Conservation (phyloP, 2,329 filamentous ascomycete genomes). For the Blastomyces parvus region DNA sequence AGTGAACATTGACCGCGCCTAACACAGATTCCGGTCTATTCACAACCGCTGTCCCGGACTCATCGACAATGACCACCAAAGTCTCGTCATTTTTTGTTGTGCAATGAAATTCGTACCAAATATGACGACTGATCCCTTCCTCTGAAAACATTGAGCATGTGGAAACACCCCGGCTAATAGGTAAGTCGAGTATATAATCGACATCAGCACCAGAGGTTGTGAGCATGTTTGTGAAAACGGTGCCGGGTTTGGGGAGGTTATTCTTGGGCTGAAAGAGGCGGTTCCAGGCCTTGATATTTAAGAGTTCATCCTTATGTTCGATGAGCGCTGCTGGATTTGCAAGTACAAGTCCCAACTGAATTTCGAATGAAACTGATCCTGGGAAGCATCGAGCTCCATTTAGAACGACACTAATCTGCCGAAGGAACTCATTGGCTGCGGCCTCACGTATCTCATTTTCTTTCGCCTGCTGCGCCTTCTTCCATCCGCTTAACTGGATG, state of each 20-base stretch:
- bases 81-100: conserved; percentile 22
- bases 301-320: conserved; percentile 17
- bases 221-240: conserved; percentile 29
- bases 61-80: conserved; percentile 28
- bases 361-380: conserved; percentile 28
- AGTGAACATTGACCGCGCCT: conserved; percentile 32
- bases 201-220: conserved; percentile 35
- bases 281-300: conserved; percentile 23
- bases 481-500: conserved; percentile 11
- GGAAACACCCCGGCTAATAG: conserved; percentile 17
- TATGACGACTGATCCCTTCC: conserved; percentile 5
- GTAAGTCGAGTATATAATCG: conserved; percentile 31
- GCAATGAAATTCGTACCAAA: conserved; percentile 35
- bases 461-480: conserved; percentile 11
- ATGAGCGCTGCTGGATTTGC: conserved; percentile 18
- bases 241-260: conserved; percentile 22
- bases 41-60: conserved; percentile 24
- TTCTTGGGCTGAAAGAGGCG: conserved; percentile 26
- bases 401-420: conserved; percentile 24
- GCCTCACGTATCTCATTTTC: conserved; percentile 10
- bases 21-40: conserved; percentile 21
- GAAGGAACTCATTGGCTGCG: conserved; percentile 22
- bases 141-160: conserved; percentile 21
- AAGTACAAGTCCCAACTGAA: conserved; percentile 31
- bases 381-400: conserved; percentile 28